Conservation (phyloP, 257 asterid species). For the Solanum corneliomulleri region DNA sequence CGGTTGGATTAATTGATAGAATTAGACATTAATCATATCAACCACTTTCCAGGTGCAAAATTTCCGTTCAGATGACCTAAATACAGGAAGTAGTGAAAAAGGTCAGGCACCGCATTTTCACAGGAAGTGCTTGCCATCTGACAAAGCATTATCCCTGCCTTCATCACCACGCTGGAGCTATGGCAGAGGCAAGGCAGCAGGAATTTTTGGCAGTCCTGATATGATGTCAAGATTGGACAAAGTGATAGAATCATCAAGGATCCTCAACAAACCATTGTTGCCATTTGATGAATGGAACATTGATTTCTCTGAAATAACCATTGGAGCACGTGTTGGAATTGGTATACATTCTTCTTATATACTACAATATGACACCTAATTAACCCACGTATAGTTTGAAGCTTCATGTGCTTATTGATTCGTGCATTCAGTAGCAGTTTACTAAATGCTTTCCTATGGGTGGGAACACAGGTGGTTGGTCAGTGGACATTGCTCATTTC, state of each 20-base stretch:
- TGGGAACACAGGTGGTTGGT: not conserved
- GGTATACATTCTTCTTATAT: conserved; percentile 33
- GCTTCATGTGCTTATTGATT: not conserved
- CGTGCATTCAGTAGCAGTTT: not conserved
- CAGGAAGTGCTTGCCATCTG: conserved; percentile 36
- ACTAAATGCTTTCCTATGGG: not conserved
- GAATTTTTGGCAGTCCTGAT: conserved; percentile 28
- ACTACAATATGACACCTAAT: not conserved
- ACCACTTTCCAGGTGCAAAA: conserved; percentile 46
- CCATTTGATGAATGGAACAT: conserved; percentile 86
- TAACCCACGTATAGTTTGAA: not conserved
- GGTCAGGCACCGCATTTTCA: conserved; percentile 26
- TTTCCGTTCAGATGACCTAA: conserved; percentile 46
- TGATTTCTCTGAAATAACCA: conserved; percentile 67
- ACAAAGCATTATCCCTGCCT: conserved; percentile 75
- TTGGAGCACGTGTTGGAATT: conserved; percentile 82
- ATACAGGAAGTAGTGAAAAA: conserved; percentile 32
- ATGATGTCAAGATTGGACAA: conserved; percentile 47
- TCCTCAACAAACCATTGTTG: conserved; percentile 60
- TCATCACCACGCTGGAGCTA: conserved; percentile 72
- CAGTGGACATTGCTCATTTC: not conserved
- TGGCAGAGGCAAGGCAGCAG: conserved; percentile 29
- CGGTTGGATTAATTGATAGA: not conserved
- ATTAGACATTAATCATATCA: not conserved
- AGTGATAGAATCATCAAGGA: conserved; percentile 65